Conservation (phyloP, 1,284 basidiomycete genomes). For the Malassezia restricta region DNA sequence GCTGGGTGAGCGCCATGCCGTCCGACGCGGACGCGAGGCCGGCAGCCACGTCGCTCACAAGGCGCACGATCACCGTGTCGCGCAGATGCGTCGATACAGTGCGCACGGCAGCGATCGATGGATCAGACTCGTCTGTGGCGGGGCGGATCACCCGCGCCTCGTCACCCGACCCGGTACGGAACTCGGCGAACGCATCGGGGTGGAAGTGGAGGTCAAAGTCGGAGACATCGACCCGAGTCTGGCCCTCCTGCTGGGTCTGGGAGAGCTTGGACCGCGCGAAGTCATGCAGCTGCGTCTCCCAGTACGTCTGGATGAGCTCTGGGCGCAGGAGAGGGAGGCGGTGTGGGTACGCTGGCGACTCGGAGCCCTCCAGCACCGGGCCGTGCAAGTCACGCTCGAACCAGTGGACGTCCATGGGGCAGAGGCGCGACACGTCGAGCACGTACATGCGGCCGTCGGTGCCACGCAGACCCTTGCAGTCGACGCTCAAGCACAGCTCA, state of each 20-base stretch:
- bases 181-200: conserved; percentile 53
- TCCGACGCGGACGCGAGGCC: conserved; percentile 50
- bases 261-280: conserved; percentile 50
- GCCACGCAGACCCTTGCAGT: conserved; percentile 53
- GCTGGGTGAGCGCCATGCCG: conserved; percentile 49
- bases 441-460: conserved; percentile 53
- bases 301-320: conserved; percentile 53
- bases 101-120: conserved; percentile 51
- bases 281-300: conserved; percentile 51
- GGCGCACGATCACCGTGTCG: conserved; percentile 48
- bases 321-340: conserved; percentile 52
- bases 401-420: conserved; percentile 53
- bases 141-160: conserved; percentile 28
- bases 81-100: conserved; percentile 51
- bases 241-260: conserved; percentile 10
- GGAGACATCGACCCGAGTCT: conserved; percentile 38
- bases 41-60: conserved; percentile 50
- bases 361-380: conserved; percentile 32
- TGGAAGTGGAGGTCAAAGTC: conserved; percentile 53
- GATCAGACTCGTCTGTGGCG: conserved; percentile 49
- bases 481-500: conserved; percentile 51
- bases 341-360: conserved; percentile 50
- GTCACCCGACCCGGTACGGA: conserved; percentile 20
- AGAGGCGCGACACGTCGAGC: conserved; percentile 52
- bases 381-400: conserved; percentile 50